Base-by-base conservation (phyloP, 1,284 basidiomycete species). In the Ceratobasidium sp. region DNA sequence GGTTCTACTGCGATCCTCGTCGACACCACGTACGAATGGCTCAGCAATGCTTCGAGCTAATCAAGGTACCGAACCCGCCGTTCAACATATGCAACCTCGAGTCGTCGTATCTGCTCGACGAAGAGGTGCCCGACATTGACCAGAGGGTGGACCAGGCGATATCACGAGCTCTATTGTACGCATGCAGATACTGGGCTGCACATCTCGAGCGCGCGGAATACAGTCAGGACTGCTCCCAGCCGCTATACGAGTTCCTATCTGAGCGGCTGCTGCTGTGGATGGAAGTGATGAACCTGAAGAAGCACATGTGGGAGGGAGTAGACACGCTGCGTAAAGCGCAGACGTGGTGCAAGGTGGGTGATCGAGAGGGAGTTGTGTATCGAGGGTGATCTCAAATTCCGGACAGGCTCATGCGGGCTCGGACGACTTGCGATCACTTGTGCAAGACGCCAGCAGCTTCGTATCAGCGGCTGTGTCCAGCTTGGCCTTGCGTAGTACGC, bases 81-180 rank as follows among this genome's bases (percentile, higher is more conserved):
- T 75, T 75, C 50, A 75, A 75, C 50, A 56, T 75, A 15, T 65
- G 73, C 62, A 48, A 46, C 0, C 62, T 75, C 3, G 23, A 65
- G 40, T 75, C 73, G 20, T 75, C 73, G 23, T 75, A 56, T 28
- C 7, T 65, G 10, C 38, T 42, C 7, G 62, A 75, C 42, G 50
- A 66, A 1, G 23, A 56, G 0, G 40, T 75, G 1, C 61, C 23
- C 4, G 38, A 75, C 7, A 10, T 65, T n/a, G 40, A 40, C 6
- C 48, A 40, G 15, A 44, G 33, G 40, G 3, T 54, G 10, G 20
- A 40, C 1, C 15, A 66, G 62, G 57, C 42, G 0, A 57, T 66
- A 26, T 26, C 73, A 1, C 3, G 4, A 1, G 62, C 50, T 4
- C 17, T 75, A 17, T 75, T 33, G 9, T 75, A 75, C 38, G 61